phyloP scores from a whole-genome alignment of 345 rosid genomes.

The Cochlearia excelsa region DNA sequence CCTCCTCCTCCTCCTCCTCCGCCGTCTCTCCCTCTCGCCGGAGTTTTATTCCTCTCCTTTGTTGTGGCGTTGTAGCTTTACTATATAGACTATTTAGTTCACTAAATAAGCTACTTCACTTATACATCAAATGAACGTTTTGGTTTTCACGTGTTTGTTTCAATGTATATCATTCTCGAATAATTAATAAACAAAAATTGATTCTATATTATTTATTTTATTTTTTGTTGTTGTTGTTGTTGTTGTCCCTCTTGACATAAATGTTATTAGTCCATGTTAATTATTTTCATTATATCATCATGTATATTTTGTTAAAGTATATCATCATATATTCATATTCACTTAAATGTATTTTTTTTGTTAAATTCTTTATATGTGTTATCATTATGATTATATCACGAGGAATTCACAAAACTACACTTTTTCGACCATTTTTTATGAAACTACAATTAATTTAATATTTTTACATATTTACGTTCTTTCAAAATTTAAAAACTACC shows the following conservation, averaged over 20 bases:
- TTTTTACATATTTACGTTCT: too few species aligned
- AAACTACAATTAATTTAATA: too few species aligned
- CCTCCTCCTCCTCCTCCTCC: constrained; percentile 25
- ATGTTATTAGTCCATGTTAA: too few species aligned
- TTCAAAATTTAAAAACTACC: too few species aligned
- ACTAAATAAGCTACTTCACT: constrained; percentile 5
- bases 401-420: too few species aligned
- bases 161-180: constrained; percentile 27
- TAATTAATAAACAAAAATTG: not conserved
- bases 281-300: too few species aligned
- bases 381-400: too few species aligned
- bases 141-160: constrained; percentile 24
- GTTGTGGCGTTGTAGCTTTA: constrained; percentile 5
- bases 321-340: too few species aligned
- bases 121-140: constrained; percentile 23
- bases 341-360: too few species aligned
- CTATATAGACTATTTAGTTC: not conserved
- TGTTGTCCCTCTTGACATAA: not conserved
- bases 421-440: too few species aligned
- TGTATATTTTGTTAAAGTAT: too few species aligned
- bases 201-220: not conserved
- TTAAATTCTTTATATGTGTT: too few species aligned
- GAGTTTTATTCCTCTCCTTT: constrained; percentile 16
- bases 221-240: not conserved
- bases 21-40: constrained; percentile 9